Conservation (phyloP, 1,284 basidiomycete genomes). For the Fomitiporia mediterranea region DNA sequence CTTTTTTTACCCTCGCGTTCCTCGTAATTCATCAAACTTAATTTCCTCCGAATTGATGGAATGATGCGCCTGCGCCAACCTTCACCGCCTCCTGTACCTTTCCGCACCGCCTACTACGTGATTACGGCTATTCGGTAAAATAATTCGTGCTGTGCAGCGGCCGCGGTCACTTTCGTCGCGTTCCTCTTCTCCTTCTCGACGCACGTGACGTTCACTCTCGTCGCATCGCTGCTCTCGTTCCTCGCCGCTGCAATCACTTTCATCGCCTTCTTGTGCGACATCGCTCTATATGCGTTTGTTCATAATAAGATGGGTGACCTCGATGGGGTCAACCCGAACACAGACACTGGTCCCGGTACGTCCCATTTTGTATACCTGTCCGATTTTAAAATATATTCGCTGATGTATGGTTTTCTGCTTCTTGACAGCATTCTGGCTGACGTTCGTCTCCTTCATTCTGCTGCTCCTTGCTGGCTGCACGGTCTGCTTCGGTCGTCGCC, state of each 20-base stretch:
- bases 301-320: slow-evolving; percentile 50
- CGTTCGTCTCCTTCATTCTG: slow-evolving; percentile 60
- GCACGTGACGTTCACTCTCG: slow-evolving; percentile 51
- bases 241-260: slow-evolving; percentile 60
- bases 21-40: not conserved
- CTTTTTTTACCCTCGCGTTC: not conserved
- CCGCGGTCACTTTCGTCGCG: slow-evolving; percentile 58
- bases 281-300: slow-evolving; percentile 62
- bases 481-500: slow-evolving; percentile 63
- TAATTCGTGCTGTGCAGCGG: slow-evolving; percentile 39
- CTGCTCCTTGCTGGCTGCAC: slow-evolving; percentile 60
- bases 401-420: not conserved
- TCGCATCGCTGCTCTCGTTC: slow-evolving; percentile 60
- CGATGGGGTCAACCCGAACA: slow-evolving; percentile 37
- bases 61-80: not conserved
- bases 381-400: too few species aligned
- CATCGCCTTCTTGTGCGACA: slow-evolving; percentile 68
- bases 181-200: slow-evolving; percentile 59
- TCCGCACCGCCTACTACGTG: not conserved
- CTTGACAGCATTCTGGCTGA: slow-evolving; percentile 65
- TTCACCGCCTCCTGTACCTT: not conserved
- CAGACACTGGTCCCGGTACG: slow-evolving; percentile 57
- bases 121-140: not conserved
- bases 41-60: not conserved
- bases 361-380: not conserved